Evolutionary conservation across 1,284 basidiomycete genomes (phyloP).

Genomic region (Papiliotrema flavescens): DNA sequence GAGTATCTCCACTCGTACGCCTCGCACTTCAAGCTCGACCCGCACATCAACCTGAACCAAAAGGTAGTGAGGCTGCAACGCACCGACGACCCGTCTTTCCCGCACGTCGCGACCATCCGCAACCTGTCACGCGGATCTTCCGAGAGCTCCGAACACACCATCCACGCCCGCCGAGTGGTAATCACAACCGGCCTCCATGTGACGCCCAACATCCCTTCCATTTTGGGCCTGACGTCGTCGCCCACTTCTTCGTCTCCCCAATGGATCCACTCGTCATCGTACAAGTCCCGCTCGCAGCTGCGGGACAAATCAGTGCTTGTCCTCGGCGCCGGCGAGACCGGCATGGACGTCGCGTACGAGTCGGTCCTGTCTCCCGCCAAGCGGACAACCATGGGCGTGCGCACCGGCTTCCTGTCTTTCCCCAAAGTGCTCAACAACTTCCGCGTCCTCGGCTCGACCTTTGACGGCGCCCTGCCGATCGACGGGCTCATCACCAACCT

Average conservation of each 20-base stretch:
- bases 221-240: slow-evolving; percentile 51
- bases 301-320: slow-evolving; percentile 56
- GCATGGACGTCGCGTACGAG: slow-evolving; percentile 61
- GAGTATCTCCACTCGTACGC: slow-evolving; percentile 59
- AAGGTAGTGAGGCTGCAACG: slow-evolving; percentile 46
- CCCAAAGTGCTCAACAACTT: slow-evolving; percentile 66
- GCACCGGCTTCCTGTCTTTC: slow-evolving; percentile 58
- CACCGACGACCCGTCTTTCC: slow-evolving; percentile 12
- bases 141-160: slow-evolving; percentile 7
- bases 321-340: slow-evolving; percentile 64
- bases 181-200: slow-evolving; percentile 51
- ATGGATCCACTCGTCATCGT: slow-evolving; percentile 56
- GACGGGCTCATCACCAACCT: slow-evolving; percentile 51
- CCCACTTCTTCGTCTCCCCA: slow-evolving; percentile 35
- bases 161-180: slow-evolving; percentile 28
- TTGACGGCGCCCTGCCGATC: slow-evolving; percentile 57
- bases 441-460: slow-evolving; percentile 55
- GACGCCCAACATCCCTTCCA: slow-evolving; percentile 53
- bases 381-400: slow-evolving; percentile 58
- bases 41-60: slow-evolving; percentile 52
- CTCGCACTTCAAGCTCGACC: slow-evolving; percentile 52
- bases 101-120: slow-evolving; percentile 24
- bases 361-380: slow-evolving; percentile 57
- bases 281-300: slow-evolving; percentile 55
- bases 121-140: slow-evolving; percentile 2